Evolutionary conservation across 441 rosid genomes (phyloP).

Genomic region (Arabidopsis hybrid): DNA sequence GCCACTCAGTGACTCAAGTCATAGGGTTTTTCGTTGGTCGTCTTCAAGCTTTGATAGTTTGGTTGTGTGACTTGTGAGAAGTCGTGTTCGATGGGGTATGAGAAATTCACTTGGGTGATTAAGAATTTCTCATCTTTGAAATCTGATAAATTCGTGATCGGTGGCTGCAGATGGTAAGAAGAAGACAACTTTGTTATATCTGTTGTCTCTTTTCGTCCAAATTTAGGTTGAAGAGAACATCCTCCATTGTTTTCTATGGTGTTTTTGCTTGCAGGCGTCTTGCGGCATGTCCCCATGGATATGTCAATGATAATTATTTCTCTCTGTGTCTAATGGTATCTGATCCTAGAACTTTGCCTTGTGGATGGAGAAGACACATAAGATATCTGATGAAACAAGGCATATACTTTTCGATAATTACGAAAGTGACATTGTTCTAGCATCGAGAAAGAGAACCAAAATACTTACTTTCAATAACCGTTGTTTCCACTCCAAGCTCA

Average conservation of each 20-base stretch:
- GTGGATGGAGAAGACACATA: conserved; percentile 13
- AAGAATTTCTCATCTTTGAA: conserved; percentile 58
- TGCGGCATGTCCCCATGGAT: not conserved
- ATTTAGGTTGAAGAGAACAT: not conserved
- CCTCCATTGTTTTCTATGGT: not conserved
- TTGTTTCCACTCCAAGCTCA: conserved; percentile 72
- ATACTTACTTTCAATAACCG: conserved; percentile 59
- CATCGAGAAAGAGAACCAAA: conserved; percentile 20
- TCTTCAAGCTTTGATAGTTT: too few relatives aligned
- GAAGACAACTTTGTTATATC: not conserved
- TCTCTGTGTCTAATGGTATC: conserved; percentile 5
- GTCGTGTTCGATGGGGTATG: not conserved
- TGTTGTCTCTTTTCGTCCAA: not conserved
- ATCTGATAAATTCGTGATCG: conserved; percentile 47
- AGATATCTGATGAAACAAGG: not conserved
- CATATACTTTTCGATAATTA: too few relatives aligned
- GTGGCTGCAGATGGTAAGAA: conserved; percentile 66
- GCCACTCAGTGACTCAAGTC: not conserved
- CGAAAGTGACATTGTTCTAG: not conserved
- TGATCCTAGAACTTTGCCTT: conserved; percentile 5
- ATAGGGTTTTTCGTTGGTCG: too few relatives aligned
- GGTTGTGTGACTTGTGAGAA: too few relatives aligned
- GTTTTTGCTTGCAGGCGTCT: conserved; percentile 8
- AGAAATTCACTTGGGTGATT: conserved; percentile 64
- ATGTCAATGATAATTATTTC: not conserved